phyloP scores from a whole-genome alignment of 768 basidiomycete genomes.

The Lanmaoa rubissima region DNA sequence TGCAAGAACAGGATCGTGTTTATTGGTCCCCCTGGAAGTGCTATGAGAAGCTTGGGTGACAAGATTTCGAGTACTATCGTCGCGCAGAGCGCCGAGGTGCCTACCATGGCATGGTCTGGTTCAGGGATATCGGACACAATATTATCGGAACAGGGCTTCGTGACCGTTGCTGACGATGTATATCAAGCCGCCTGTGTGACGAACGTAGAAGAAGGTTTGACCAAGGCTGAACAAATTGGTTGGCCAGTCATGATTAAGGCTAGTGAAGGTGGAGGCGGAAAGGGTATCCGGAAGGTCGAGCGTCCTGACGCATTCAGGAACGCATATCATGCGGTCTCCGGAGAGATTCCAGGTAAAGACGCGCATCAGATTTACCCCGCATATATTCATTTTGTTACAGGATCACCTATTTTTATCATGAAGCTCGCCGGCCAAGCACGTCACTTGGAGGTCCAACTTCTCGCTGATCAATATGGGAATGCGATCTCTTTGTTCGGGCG shows the following conservation, averaged over 20 bases:
- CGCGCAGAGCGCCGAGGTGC: constrained; percentile 93
- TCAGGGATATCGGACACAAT: constrained; percentile 87
- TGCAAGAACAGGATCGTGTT: constrained; percentile 97
- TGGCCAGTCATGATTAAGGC: constrained; percentile 99
- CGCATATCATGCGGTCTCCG: constrained; percentile 87
- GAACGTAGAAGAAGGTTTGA: constrained; percentile 82
- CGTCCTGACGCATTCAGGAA: constrained; percentile 86
- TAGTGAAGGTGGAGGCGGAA: constrained; percentile 97
- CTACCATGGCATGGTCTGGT: constrained; percentile 99
- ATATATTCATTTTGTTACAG: constrained; percentile 37
- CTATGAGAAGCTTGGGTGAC: constrained; percentile 98
- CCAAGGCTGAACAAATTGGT: constrained; percentile 82
- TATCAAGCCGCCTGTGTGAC: constrained; percentile 88
- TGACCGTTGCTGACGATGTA: constrained; percentile 89
- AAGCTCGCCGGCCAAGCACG: constrained; percentile 97
- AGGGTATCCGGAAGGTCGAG: constrained; percentile 97
- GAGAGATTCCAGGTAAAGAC: constrained; percentile 89
- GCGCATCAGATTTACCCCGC: not conserved
- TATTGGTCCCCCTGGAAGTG: constrained; percentile 97
- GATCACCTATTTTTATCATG: constrained; percentile 99
- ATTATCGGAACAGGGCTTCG: constrained; percentile 83
- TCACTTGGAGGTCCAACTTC: constrained; percentile 95
- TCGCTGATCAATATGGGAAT: constrained; percentile 99
- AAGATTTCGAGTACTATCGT: constrained; percentile 99
- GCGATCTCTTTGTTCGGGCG: constrained; percentile 99